Conservation (phyloP, 1,139 yeast genomes). For the Wickerhamiella pararugosa region DNA sequence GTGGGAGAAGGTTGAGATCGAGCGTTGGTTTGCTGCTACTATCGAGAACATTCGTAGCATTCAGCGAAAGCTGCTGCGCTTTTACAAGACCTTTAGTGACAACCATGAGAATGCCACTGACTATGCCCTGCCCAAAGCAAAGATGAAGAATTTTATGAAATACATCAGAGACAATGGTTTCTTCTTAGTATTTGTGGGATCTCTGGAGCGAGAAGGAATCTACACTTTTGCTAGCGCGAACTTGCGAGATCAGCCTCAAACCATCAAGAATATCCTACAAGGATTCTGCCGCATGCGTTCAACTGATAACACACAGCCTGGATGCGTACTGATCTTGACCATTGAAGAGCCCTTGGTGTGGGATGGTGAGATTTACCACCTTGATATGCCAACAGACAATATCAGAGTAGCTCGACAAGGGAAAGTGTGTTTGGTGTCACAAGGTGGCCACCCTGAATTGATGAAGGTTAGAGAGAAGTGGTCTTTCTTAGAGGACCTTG, state of each 20-base stretch:
- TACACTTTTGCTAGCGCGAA: slow-evolving; percentile 57
- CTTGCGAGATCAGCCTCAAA: slow-evolving; percentile 30
- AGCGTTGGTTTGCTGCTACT: slow-evolving; percentile 67
- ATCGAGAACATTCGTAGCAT: slow-evolving; percentile 76
- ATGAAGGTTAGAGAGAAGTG: slow-evolving; percentile 26
- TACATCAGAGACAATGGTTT: slow-evolving; percentile 51
- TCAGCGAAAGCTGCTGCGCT: slow-evolving; percentile 71
- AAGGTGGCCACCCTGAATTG: slow-evolving; percentile 40
- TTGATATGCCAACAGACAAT: slow-evolving; percentile 31
- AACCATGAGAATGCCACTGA: slow-evolving; percentile 66
- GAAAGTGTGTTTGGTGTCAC: slow-evolving; percentile 53
- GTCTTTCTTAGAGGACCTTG: slow-evolving; percentile 35
- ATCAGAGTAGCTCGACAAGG: slow-evolving; percentile 41
- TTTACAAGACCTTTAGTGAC: slow-evolving; percentile 41
- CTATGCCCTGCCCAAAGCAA: slow-evolving; percentile 42
- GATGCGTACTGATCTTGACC: slow-evolving; percentile 46
- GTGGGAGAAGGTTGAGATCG: slow-evolving; percentile 43
- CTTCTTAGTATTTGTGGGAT: slow-evolving; percentile 62
- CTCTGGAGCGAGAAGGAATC: slow-evolving; percentile 59
- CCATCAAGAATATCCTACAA: slow-evolving; percentile 24
- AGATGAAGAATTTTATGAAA: slow-evolving; percentile 38
- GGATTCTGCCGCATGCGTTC: slow-evolving; percentile 22
- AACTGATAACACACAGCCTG: slow-evolving; percentile 19
- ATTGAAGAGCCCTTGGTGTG: slow-evolving; percentile 80
- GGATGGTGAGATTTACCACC: slow-evolving; percentile 66